A percentile compares a stretch with the other conserved stretches of the same genome.
phyloP scores from a whole-genome alignment of 257 asterid genomes.

The Orobanche coerulescens region DNA sequence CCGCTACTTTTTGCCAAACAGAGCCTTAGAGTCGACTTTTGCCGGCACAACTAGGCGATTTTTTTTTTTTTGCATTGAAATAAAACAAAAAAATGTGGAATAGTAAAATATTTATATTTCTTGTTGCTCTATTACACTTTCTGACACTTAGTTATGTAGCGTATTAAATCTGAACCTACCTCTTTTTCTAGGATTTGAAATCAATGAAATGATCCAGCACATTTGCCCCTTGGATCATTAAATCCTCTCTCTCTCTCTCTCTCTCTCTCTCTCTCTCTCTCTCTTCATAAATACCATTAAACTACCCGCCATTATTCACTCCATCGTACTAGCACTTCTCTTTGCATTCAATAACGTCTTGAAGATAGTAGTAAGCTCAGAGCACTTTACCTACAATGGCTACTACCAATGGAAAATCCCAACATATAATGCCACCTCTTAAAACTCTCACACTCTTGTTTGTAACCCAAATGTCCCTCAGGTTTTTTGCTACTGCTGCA shows the following conservation, averaged over 20 bases:
- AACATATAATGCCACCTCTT: neutral
- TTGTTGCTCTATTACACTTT: too few relatives aligned
- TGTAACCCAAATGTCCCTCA: constrained; percentile 29
- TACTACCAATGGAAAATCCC: constrained; percentile 16
- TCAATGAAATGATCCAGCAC: constrained; percentile 11
- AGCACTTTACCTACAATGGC: constrained; percentile 15
- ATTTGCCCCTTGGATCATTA: neutral
- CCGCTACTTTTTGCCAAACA: too few relatives aligned
- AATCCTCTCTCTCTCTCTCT: neutral
- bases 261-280: neutral
- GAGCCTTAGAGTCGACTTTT: too few relatives aligned
- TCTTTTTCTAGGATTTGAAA: neutral
- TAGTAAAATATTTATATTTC: too few relatives aligned
- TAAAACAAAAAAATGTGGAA: too few relatives aligned
- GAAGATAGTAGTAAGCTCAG: neutral
- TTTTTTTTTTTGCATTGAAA: too few relatives aligned
- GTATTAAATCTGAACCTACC: constrained; percentile 25
- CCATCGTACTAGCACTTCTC: neutral
- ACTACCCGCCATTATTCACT: constrained; percentile 18
- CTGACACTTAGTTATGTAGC: too few relatives aligned
- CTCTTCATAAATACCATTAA: neutral
- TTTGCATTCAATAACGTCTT: constrained; percentile 11
- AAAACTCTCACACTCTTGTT: constrained; percentile 27
- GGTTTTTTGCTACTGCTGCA: constrained; percentile 32
- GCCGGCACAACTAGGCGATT: too few relatives aligned